phyloP scores from a whole-genome alignment of 2,329 filamentous ascomycete genomes.

The Cladorrhinum sp. region DNA sequence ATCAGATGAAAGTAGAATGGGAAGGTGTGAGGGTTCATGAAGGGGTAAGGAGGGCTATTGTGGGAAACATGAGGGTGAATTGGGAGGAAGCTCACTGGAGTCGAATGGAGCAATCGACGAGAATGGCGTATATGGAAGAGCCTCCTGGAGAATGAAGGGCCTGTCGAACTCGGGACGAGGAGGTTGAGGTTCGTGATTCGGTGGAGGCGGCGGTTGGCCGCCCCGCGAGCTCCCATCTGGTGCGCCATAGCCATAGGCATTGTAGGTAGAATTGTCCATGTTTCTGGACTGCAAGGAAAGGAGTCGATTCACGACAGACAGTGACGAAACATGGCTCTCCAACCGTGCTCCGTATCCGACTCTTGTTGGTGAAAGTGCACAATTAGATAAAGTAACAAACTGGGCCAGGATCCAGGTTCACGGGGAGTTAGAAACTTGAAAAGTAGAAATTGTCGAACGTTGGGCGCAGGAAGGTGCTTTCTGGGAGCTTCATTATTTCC shows the following conservation, averaged over 20 bases:
- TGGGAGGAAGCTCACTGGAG: conserved; percentile 53
- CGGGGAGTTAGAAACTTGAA: background rate
- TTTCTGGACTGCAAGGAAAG: conserved; percentile 12
- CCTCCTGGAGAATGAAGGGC: conserved; percentile 67
- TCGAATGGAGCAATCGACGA: conserved; percentile 77
- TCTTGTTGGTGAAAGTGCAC: background rate
- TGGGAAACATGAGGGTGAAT: background rate
- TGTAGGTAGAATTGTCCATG: conserved; percentile 34
- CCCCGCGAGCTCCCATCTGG: conserved; percentile 3
- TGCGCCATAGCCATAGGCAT: conserved; percentile 32
- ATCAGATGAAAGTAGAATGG: conserved; percentile 1
- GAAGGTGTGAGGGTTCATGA: background rate
- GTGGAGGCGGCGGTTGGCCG: conserved; percentile 5
- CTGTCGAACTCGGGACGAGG: conserved; percentile 28
- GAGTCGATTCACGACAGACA: conserved; percentile 20
- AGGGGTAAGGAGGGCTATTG: background rate
- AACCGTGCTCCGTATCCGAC: background rate
- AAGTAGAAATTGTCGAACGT: background rate
- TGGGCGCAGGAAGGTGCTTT: background rate
- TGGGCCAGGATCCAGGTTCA: background rate
- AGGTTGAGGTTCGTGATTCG: conserved; percentile 18
- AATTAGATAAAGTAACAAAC: background rate
- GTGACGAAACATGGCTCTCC: conserved; percentile 29
- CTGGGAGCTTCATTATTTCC: background rate
- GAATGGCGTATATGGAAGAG: conserved; percentile 78